Percentiles rank a stretch among this genome's conserved stretches.
Conservation (phyloP, 1,139 yeast species). For the Taphrina communis region DNA sequence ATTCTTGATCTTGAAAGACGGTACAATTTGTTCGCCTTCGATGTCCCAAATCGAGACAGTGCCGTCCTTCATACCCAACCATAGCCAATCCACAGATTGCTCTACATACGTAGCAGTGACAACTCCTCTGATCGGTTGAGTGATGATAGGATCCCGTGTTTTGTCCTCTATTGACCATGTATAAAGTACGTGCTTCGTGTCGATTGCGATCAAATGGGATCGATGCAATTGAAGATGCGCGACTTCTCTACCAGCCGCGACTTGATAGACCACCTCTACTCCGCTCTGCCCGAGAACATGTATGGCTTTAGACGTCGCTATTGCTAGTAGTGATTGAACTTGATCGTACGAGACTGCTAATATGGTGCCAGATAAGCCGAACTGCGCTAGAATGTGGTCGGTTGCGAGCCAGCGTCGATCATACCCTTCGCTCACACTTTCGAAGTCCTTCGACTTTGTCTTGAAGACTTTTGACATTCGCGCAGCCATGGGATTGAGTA, state of each 20-base stretch:
- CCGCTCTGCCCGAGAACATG: conserved; percentile 84
- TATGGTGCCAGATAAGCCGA: conserved; percentile 66
- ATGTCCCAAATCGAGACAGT: conserved; percentile 76
- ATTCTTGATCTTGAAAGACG: conserved; percentile 67
- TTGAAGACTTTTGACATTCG: conserved; percentile 25
- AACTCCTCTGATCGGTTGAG: conserved; percentile 58
- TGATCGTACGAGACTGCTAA: conserved; percentile 81
- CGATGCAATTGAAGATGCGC: conserved; percentile 68
- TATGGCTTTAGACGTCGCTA: conserved; percentile 71
- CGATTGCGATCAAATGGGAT: conserved; percentile 77
- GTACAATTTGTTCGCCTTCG: conserved; percentile 73
- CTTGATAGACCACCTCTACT: conserved; percentile 69
- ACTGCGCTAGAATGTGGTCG: conserved; percentile 54
- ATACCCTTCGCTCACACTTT: conserved; percentile 20
- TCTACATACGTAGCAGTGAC: conserved; percentile 76
- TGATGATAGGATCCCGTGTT: conserved; percentile 47
- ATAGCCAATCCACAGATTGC: conserved; percentile 86
- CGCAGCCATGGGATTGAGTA: neutral
- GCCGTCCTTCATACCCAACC: conserved; percentile 82
- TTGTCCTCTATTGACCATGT: conserved; percentile 74
- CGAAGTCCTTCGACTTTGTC: conserved; percentile 19
- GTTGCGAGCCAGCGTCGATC: conserved; percentile 15
- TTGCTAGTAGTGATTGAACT: conserved; percentile 81
- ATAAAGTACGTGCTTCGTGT: conserved; percentile 61
- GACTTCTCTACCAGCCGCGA: conserved; percentile 60